phyloP scores from a whole-genome alignment of 441 rosid species.

The Lepidium campestre region DNA sequence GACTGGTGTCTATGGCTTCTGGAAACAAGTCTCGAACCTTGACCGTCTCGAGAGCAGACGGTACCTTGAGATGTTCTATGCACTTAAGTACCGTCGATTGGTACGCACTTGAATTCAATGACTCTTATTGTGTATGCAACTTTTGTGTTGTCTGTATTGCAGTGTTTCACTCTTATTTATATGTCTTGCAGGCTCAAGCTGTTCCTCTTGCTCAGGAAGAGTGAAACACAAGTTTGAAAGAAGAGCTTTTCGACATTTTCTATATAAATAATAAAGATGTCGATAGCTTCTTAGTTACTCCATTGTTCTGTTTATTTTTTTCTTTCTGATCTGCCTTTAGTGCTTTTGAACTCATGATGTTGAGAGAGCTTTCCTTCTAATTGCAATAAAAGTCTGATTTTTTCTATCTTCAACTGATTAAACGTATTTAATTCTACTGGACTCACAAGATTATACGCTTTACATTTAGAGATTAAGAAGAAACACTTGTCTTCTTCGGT shows the following conservation, averaged over 20 bases:
- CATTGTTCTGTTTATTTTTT: neutral
- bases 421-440: no score
- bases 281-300: neutral
- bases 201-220: slow-evolving; percentile 28
- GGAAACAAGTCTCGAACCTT: slow-evolving; percentile 93
- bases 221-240: neutral
- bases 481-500: neutral
- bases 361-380: neutral
- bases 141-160: neutral
- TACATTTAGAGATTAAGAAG: no score
- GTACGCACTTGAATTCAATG: no score
- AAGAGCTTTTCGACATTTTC: neutral
- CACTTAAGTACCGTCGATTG: slow-evolving; percentile 81
- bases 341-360: neutral
- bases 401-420: neutral
- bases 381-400: neutral
- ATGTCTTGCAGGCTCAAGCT: slow-evolving; percentile 14
- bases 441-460: no score
- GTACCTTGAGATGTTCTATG: slow-evolving; percentile 94
- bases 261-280: neutral
- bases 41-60: slow-evolving; percentile 79
- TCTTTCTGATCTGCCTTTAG: neutral
- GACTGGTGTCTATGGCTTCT: slow-evolving; percentile 91
- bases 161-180: neutral
- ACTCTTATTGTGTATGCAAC: no score